Evolutionary conservation across 2,329 filamentous ascomycete species (phyloP).

Genomic region (Alternaria infectoria): DNA sequence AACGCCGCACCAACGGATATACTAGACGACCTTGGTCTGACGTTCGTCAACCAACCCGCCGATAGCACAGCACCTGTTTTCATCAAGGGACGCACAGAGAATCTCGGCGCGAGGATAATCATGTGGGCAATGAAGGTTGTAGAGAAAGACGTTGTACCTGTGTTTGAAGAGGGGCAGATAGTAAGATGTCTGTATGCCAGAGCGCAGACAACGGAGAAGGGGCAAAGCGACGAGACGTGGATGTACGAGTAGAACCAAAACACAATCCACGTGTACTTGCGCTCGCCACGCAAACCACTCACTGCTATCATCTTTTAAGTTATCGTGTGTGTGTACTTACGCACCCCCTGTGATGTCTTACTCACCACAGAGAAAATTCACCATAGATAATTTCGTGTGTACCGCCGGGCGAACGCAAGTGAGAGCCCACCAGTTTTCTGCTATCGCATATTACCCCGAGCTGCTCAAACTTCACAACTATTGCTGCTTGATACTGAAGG

Average conservation of each 20-base stretch:
- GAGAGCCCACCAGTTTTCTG: too few relatives aligned
- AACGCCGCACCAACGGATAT: slow-evolving; percentile 7
- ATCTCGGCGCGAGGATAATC: slow-evolving; percentile 23
- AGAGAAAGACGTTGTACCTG: slow-evolving; percentile 18
- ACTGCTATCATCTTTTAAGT: background rate
- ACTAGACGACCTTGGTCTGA: slow-evolving; percentile 22
- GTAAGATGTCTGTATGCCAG: slow-evolving; percentile 19
- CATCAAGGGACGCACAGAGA: slow-evolving; percentile 18
- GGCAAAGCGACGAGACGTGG: slow-evolving; percentile 8
- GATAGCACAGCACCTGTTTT: slow-evolving; percentile 3
- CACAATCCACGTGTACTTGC: background rate
- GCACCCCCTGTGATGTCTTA: background rate
- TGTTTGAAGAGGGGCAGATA: slow-evolving; percentile 1
- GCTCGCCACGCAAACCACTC: background rate
- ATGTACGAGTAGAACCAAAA: slow-evolving; percentile 10
- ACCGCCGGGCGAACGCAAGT: too few relatives aligned
- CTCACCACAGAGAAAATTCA: too few relatives aligned
- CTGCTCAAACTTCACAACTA: too few relatives aligned
- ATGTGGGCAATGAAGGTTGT: slow-evolving; percentile 37
- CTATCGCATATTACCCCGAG: too few relatives aligned
- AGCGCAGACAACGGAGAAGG: background rate
- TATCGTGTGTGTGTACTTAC: background rate
- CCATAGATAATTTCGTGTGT: too few relatives aligned
- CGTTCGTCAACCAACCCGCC: slow-evolving; percentile 12
- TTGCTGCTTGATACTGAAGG: too few relatives aligned